Percentiles rank a stretch among this genome's conserved stretches.
These are phyloP conservation scores for Claviceps cyperi DNA, from an alignment of 2,329 filamentous ascomycete genomes.

Conservation along the genomic window DNA sequence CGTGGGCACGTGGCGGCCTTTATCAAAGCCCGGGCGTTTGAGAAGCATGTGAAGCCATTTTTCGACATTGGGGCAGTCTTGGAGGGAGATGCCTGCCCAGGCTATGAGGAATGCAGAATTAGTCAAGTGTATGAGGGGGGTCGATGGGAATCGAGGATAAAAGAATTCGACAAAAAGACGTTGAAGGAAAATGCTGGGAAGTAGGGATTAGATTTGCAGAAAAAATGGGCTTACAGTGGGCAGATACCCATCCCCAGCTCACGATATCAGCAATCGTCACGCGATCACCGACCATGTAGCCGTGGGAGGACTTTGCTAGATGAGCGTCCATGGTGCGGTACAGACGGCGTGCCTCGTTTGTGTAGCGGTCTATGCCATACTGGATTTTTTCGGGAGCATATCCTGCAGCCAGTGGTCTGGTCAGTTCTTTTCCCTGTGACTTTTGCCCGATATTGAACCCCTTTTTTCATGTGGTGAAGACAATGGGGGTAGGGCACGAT, in stretches of 20 bases:
- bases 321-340: slow-evolving; percentile 66
- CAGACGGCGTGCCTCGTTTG: slow-evolving; percentile 69
- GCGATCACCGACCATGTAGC: slow-evolving; percentile 52
- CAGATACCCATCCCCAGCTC: slow-evolving; percentile 63
- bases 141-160: too few species aligned
- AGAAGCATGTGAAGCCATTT: slow-evolving; percentile 63
- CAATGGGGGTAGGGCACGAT: too few species aligned
- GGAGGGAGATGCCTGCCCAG: slow-evolving; percentile 40
- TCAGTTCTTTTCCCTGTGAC: neutral
- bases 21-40: slow-evolving; percentile 56
- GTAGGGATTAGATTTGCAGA: neutral
- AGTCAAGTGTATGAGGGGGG: too few species aligned
- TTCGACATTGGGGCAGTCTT: slow-evolving; percentile 61
- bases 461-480: neutral
- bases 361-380: slow-evolving; percentile 71
- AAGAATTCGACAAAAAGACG: too few species aligned
- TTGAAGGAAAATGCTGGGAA: too few species aligned
- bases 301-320: slow-evolving; percentile 40
- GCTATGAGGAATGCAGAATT: neutral
- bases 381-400: slow-evolving; percentile 73
- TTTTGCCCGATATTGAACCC: too few species aligned
- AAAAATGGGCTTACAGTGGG: slow-evolving; percentile 22
- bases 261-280: slow-evolving; percentile 67
- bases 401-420: slow-evolving; percentile 17
- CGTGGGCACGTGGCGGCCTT: slow-evolving; percentile 58